Evolutionary conservation across 805 yeast genomes (phyloP), one percentile per base, ranked within the genome.

Genomic region (Ogataea trehalophila): DNA sequence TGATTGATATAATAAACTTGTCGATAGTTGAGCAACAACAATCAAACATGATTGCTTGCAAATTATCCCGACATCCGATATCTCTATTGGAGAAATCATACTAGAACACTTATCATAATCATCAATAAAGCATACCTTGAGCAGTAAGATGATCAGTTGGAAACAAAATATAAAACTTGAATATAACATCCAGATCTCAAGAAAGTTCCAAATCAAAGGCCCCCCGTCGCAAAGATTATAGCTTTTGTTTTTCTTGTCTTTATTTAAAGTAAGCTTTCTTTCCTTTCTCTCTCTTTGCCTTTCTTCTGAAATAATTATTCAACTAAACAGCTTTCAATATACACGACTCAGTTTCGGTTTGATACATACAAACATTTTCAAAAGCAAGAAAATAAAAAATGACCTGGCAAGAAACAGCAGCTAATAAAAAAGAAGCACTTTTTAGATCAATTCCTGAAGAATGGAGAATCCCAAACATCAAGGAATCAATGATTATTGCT

Each of bases 381-480:
- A 26, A 11, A 26, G n/a, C n/a, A n/a, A 26, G 13, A 11, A 26
- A 26, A 5, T 3, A 26, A 6, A 16, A 9, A 17, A 34, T 41
- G 44, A 22, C n/a, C 23, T 33, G 34, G 34, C 5, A 42, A 36
- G 18, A 35, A 13, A 15, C 33, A 4, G 33, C 42, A 17, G 26
- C 15, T 5, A 43, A 31, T 13, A 39, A 39, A 29, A 18, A 39
- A 15, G 38, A 31, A 15, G 18, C 13, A 9, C 14, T 44, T 7
- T 14, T 18, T n/a, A 11, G 8, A 8, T 22, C 56, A 48, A 58
- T 79, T 61, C 68, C 73, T 16, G 49, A 56, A 9, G 73, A 75
- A 51, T 79, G 83, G 83, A 55, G 66, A 18, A 57, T 70, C 26
- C 68, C 72, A 9, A 59, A 57, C 9, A 50, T 60, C 15, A 48